A percentile compares a stretch with the other conserved stretches of the same genome.
Evolutionary conservation across 345 rosid genomes (phyloP).

Genomic region (Citrus sinensis): DNA sequence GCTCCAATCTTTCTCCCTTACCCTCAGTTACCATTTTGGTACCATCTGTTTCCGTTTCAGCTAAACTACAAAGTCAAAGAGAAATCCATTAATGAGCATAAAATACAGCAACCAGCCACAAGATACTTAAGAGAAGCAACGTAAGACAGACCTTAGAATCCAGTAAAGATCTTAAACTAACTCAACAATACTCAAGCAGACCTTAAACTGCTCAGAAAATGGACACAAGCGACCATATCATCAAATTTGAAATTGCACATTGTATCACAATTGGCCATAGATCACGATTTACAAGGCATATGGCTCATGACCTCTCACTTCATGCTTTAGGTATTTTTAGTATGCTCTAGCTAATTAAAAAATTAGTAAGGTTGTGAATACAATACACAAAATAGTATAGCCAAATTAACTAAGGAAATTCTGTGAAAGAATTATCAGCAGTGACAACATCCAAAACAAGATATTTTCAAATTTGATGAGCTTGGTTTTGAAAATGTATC

Average conservation of each 20-base stretch:
- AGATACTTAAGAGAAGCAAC: neutral
- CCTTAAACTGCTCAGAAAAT: neutral
- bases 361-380: neutral
- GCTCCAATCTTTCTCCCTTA: conserved; percentile 26
- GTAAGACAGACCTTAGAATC: neutral
- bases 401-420: neutral
- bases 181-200: neutral
- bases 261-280: neutral
- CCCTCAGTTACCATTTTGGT: conserved; percentile 6
- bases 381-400: neutral
- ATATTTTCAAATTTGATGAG: neutral
- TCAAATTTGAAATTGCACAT: neutral
- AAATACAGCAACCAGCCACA: conserved; percentile 7
- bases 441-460: neutral
- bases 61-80: conserved; percentile 31
- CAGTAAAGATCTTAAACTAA: neutral
- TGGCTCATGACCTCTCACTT: neutral
- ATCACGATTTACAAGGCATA: neutral
- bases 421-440: neutral
- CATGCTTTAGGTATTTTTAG: neutral
- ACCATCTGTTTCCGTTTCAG: conserved; percentile 22
- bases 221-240: neutral
- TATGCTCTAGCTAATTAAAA: neutral
- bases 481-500: neutral
- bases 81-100: conserved; percentile 1